Percentiles rank a stretch among this genome's conserved stretches.
These are phyloP conservation scores for Taiwanofungus camphoratus DNA, from an alignment of 1,284 basidiomycete genomes.

Conservation along the genomic window DNA sequence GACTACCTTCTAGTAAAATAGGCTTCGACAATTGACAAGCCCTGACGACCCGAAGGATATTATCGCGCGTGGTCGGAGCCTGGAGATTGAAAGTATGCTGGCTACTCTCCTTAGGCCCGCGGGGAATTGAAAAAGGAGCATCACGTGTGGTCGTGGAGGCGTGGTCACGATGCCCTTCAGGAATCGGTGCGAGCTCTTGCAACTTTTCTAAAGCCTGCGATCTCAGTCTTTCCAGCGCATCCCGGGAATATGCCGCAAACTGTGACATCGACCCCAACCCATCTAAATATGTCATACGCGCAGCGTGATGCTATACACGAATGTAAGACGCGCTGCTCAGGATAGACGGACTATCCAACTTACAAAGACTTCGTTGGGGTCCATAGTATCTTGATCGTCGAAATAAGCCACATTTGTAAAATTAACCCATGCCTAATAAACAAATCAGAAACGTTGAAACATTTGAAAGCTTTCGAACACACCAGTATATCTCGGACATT, in stretches of 20 bases:
- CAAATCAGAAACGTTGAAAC: background rate
- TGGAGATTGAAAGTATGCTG: conserved; percentile 71
- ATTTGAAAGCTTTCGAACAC: conserved; percentile 24
- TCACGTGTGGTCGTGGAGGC: conserved; percentile 28
- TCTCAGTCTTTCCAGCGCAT: conserved; percentile 44
- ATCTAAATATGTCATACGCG: conserved; percentile 82
- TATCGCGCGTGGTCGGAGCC: conserved; percentile 86
- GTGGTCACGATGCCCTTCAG: conserved; percentile 22
- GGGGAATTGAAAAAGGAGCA: conserved; percentile 62
- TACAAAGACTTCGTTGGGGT: conserved; percentile 62
- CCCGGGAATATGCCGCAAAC: conserved; percentile 47
- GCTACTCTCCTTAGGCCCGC: conserved; percentile 42
- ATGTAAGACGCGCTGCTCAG: background rate
- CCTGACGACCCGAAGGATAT: conserved; percentile 86
- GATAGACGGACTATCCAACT: conserved; percentile 31
- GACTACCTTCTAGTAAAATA: conserved; percentile 94
- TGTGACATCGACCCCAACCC: conserved; percentile 78
- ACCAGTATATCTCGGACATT: conserved; percentile 90
- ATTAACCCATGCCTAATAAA: conserved; percentile 78
- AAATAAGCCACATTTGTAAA: conserved; percentile 73
- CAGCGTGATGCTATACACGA: conserved; percentile 70
- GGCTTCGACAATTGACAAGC: conserved; percentile 91
- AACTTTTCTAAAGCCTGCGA: conserved; percentile 43
- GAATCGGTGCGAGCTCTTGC: conserved; percentile 46
- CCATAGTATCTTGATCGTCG: conserved; percentile 33